These are phyloP conservation scores for Collybia mongolica DNA, from an alignment of 768 basidiomycete species.

Conservation along the genomic window DNA sequence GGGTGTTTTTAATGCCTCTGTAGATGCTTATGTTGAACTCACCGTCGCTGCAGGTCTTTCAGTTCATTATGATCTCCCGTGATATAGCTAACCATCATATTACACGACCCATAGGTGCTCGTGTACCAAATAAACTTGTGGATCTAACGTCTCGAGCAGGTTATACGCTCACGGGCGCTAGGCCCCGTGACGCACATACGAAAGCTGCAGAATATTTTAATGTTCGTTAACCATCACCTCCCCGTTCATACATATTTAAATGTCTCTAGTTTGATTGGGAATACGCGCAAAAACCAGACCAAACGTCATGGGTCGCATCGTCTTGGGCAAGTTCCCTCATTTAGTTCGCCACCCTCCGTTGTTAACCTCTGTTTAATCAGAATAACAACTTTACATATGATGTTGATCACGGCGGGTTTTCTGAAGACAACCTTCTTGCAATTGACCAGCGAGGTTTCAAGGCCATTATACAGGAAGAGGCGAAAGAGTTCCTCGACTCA, in stretches of 20 bases:
- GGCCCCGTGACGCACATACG: conserved; percentile 42
- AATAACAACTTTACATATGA: conserved; percentile 64
- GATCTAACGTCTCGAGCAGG: conserved; percentile 55
- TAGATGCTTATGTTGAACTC: conserved; percentile 37
- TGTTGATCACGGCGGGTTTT: conserved; percentile 54
- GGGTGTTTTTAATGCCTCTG: conserved; percentile 39
- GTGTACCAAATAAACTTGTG: conserved; percentile 44
- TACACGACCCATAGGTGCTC: conserved; percentile 32
- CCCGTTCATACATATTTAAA: neutral
- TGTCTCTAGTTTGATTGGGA: conserved; percentile 41
- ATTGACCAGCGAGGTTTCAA: conserved; percentile 67
- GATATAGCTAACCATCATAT: neutral
- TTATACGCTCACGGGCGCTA: conserved; percentile 49
- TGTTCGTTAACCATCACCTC: conserved; percentile 27
- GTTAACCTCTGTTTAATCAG: conserved; percentile 24
- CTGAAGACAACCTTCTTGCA: conserved; percentile 48
- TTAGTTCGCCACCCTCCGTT: neutral
- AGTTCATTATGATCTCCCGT: neutral
- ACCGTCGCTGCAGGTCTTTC: conserved; percentile 44
- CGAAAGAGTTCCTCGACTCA: conserved; percentile 48
- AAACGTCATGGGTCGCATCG: conserved; percentile 63
- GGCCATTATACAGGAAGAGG: conserved; percentile 55
- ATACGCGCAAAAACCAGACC: conserved; percentile 59
- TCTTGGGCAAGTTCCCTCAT: conserved; percentile 46
- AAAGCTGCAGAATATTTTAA: conserved; percentile 58